phyloP scores from a whole-genome alignment of 257 asterid genomes.

The Scutellaria baicalensis region DNA sequence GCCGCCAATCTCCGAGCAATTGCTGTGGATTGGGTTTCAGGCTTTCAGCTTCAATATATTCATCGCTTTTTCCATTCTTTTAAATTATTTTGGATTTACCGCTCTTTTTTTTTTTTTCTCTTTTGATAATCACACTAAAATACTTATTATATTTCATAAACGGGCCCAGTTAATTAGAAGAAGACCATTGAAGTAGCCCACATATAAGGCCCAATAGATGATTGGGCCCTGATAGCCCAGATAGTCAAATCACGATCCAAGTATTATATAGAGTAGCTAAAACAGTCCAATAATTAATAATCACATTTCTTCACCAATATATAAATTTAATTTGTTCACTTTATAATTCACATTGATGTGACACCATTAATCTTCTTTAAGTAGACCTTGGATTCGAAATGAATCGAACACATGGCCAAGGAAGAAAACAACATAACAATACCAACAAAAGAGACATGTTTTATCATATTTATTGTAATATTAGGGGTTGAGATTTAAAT shows the following conservation, averaged over 20 bases:
- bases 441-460: not conserved
- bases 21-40: constrained; percentile 84
- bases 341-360: not conserved
- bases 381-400: not conserved
- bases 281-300: not conserved
- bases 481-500: not conserved
- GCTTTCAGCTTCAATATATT: constrained; percentile 78
- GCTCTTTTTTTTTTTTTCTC: not conserved
- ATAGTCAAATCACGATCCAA: too few species aligned
- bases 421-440: not conserved
- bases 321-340: not conserved
- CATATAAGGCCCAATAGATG: too few species aligned
- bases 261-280: too few species aligned
- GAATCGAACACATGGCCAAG: not conserved
- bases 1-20: constrained; percentile 89
- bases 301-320: not conserved
- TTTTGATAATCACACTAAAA: too few species aligned
- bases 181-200: too few species aligned
- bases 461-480: not conserved
- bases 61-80: constrained; percentile 70
- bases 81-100: not conserved
- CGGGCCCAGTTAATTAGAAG: too few species aligned
- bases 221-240: too few species aligned
- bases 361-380: not conserved
- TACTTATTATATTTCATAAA: too few species aligned